Base-by-base conservation (phyloP, 257 asterid species). In the Plectranthus barbatus region DNA sequence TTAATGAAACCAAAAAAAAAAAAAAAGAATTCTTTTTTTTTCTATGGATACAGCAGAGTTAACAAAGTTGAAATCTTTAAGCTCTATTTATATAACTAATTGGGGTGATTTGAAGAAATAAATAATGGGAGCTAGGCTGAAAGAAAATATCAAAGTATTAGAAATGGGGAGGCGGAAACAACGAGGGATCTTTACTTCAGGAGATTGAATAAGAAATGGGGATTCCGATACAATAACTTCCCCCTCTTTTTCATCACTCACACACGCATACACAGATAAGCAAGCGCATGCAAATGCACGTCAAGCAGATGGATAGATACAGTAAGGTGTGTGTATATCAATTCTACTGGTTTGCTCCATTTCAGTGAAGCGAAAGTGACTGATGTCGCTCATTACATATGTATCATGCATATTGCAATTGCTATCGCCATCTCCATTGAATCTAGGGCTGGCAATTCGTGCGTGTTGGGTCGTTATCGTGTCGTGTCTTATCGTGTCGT, bases 221-320 rank as follows among this genome's bases (percentile, higher is more conserved):
- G 65, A 74, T 20, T 63, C 71, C 76, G 40, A 77, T 68, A 78
- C 65, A 29, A 69, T 18, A 40, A 20, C 13, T 18, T 21, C 13
- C 23, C 50, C 11, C 79, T 54, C 54, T 71, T 48, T 39, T 50
- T 71, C 57, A 18, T 56, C 50, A 68, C 67, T 48, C 19, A 15
- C 67, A 70, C 73, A 70, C 31, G 5, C 31, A 26, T 26, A 26
- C 5, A n/a, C 73, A 64, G 72, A 56, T 56, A 41, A 75, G 64
- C 77, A 41, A 75, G 64, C 77, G 63, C 71, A 72, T 64, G 76
- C 74, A 70, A 52, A 69, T 66, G 73, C 74, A 73, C 54, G 78
- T 68, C 45, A 46, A 52, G 37, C 29, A 34, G 62, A 33, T 23
- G 36, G n/a, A 53, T 47, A 26, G 71, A 67, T 70, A 34, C 60